Percentiles rank a stretch among this genome's conserved stretches.
phyloP scores from a whole-genome alignment of 768 basidiomycete genomes.

The Leccinum boreale region DNA sequence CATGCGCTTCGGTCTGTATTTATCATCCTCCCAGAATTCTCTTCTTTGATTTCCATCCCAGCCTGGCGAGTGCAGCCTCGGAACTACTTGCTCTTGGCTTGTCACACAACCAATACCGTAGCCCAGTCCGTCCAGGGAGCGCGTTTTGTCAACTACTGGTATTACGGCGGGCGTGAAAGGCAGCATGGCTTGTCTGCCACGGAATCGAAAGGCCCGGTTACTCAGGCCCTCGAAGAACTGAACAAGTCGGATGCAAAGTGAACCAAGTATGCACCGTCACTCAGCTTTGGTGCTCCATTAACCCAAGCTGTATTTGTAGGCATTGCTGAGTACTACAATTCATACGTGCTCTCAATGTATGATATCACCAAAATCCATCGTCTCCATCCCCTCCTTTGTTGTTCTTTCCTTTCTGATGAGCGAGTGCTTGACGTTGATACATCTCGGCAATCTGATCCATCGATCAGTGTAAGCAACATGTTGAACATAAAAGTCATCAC shows the following conservation, averaged over 20 bases:
- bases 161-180: constrained; percentile 82
- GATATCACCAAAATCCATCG: constrained; percentile 73
- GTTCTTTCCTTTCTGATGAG: constrained; percentile 71
- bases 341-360: constrained; percentile 8
- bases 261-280: not conserved
- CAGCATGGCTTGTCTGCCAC: constrained; percentile 42
- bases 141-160: constrained; percentile 89
- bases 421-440: constrained; percentile 85
- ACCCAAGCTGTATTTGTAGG: constrained; percentile 4
- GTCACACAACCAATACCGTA: constrained; percentile 87
- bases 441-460: constrained; percentile 78
- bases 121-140: constrained; percentile 82
- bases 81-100: constrained; percentile 93
- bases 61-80: constrained; percentile 96
- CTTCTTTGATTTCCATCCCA: constrained; percentile 28
- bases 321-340: constrained; percentile 15
- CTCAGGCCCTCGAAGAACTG: constrained; percentile 46
- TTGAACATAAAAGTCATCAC: constrained; percentile 37
- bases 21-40: not conserved
- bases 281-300: not conserved
- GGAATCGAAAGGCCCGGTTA: constrained; percentile 41
- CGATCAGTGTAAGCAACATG: not conserved
- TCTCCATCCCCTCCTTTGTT: constrained; percentile 59
- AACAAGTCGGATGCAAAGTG: constrained; percentile 32
- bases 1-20: constrained; percentile 80